Percentiles rank a stretch among this genome's conserved stretches.
These are phyloP conservation scores for Amauroascus verrucosus DNA, from an alignment of 2,329 filamentous ascomycete genomes.

Conservation along the genomic window DNA sequence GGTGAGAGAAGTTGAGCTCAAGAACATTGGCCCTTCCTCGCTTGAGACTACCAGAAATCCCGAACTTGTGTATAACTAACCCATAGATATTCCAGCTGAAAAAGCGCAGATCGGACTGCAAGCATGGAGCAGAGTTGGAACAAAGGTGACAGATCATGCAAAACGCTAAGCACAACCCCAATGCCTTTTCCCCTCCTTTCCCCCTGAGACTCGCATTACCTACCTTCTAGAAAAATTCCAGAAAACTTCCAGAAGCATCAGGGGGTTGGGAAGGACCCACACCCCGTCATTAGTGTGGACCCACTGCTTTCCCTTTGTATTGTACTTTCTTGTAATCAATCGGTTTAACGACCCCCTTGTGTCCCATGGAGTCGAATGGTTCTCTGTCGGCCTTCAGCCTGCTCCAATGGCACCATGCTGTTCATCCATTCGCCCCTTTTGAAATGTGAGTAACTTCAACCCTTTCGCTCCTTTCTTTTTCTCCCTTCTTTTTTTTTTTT, in stretches of 20 bases:
- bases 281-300: not conserved
- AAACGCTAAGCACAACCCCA: no score
- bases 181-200: no score
- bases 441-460: not conserved
- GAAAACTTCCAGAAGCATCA: slow-evolving; percentile 3
- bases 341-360: not conserved
- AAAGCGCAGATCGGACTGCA: not conserved
- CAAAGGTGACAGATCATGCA: slow-evolving; percentile 2
- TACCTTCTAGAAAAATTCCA: slow-evolving; percentile 10
- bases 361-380: not conserved
- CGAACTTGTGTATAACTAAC: no score
- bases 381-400: not conserved
- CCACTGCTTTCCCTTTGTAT: not conserved
- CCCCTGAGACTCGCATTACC: not conserved
- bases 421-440: not conserved
- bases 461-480: not conserved
- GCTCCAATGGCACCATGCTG: not conserved
- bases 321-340: not conserved
- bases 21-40: no score
- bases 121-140: not conserved
- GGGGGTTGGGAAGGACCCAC: not conserved
- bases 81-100: not conserved
- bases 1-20: no score
- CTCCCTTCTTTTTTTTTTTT: not conserved
- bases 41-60: no score